Percentiles rank a stretch among this genome's conserved stretches.
These are phyloP conservation scores for Exophiala oligosperma DNA, from an alignment of 2,329 filamentous ascomycete genomes.

Conservation along the genomic window DNA sequence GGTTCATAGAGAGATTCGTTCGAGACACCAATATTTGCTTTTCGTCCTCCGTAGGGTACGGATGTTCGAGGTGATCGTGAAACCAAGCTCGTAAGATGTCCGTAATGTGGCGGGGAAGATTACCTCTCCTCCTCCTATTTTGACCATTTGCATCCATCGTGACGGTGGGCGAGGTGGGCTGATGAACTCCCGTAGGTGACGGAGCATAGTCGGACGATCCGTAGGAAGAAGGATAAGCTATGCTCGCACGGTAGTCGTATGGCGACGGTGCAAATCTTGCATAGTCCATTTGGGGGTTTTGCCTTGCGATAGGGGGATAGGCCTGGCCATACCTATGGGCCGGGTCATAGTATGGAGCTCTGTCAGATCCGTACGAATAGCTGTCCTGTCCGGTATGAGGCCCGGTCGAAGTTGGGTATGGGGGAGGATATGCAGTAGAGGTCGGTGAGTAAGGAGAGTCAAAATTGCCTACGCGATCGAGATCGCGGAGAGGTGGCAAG, in stretches of 20 bases:
- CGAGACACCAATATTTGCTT: slow-evolving; percentile 77
- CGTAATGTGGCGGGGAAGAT: slow-evolving; percentile 86
- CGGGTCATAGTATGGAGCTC: slow-evolving; percentile 18
- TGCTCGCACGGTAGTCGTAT: slow-evolving; percentile 13
- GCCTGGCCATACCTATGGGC: slow-evolving; percentile 20
- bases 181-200: slow-evolving; percentile 5
- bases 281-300: slow-evolving; percentile 13
- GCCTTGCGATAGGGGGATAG: slow-evolving; percentile 13
- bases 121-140: slow-evolving; percentile 67
- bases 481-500: slow-evolving; percentile 19
- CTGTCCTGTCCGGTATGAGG: slow-evolving; percentile 3
- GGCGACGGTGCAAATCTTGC: slow-evolving; percentile 13
- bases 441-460: slow-evolving; percentile 11
- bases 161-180: slow-evolving; percentile 17
- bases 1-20: slow-evolving; percentile 75
- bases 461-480: slow-evolving; percentile 10
- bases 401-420: slow-evolving; percentile 1
- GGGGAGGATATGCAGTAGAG: slow-evolving; percentile 8
- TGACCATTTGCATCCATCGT: slow-evolving; percentile 12
- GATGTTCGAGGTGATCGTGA: slow-evolving; percentile 71
- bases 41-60: slow-evolving; percentile 85
- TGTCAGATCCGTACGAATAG: slow-evolving; percentile 10
- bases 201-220: slow-evolving; percentile 14
- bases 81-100: slow-evolving; percentile 82
- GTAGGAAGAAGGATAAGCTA: slow-evolving; percentile 15